phyloP scores from a whole-genome alignment of 1,139 yeast species.

The Suhomyces terraborum region DNA sequence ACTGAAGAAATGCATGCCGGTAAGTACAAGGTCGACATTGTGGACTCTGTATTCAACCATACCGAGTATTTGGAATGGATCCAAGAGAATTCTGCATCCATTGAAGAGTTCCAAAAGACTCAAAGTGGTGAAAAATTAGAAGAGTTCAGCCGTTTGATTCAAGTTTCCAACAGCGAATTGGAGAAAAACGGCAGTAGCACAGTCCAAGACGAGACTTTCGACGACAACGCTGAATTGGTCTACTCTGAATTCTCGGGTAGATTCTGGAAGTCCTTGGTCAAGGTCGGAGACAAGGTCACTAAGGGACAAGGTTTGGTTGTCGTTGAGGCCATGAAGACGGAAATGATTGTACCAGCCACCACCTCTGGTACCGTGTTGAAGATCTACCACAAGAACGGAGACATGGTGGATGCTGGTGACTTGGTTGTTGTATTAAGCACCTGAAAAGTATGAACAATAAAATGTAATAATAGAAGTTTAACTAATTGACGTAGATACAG shows the following conservation, averaged over 20 bases:
- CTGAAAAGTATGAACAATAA: background rate
- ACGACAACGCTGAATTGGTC: constrained; percentile 77
- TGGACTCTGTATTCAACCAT: constrained; percentile 81
- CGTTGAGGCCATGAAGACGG: constrained; percentile 98
- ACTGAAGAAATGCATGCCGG: constrained; percentile 83
- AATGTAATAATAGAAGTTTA: background rate
- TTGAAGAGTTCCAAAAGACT: constrained; percentile 63
- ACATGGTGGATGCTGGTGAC: constrained; percentile 96
- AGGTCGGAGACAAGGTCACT: constrained; percentile 74
- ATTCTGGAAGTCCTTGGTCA: constrained; percentile 90
- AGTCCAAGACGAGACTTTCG: constrained; percentile 53
- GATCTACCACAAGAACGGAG: constrained; percentile 81
- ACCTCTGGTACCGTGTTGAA: constrained; percentile 75
- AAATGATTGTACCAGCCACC: constrained; percentile 82
- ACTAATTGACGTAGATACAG: background rate
- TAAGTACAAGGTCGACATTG: constrained; percentile 69
- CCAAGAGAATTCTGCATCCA: constrained; percentile 67
- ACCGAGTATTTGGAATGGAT: constrained; percentile 78
- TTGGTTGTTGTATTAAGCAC: constrained; percentile 70
- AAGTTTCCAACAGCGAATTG: constrained; percentile 78
- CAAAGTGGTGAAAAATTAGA: constrained; percentile 82
- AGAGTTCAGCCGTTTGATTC: constrained; percentile 81
- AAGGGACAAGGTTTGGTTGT: constrained; percentile 81
- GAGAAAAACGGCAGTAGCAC: constrained; percentile 48
- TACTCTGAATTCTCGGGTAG: constrained; percentile 95